phyloP scores from a whole-genome alignment of 257 asterid species.

The Thymus quinquecostatus region DNA sequence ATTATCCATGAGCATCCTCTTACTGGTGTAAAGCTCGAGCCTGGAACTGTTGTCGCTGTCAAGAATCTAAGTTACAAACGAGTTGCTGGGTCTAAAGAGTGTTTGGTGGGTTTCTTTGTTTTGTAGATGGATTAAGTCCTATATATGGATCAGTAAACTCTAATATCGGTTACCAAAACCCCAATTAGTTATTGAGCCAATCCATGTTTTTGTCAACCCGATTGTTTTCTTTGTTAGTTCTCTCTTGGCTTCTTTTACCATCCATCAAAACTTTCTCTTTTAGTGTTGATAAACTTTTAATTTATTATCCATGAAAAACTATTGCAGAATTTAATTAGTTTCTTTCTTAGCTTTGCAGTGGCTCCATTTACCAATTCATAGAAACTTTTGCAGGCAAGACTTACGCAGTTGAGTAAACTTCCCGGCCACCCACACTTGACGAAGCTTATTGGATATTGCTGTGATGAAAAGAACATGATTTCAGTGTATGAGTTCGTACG shows the following conservation, averaged over 20 bases:
- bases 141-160: too few species aligned
- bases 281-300: too few species aligned
- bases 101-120: neutral
- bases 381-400: neutral
- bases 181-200: too few species aligned
- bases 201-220: too few species aligned
- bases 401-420: neutral
- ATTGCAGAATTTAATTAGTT: neutral
- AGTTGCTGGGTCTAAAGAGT: neutral
- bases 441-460: constrained; percentile 26
- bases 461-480: neutral
- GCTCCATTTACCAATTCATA: neutral
- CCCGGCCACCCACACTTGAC: constrained; percentile 18
- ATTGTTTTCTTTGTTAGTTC: too few species aligned
- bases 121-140: neutral
- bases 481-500: constrained; percentile 15
- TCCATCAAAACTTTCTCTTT: too few species aligned
- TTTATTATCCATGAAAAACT: too few species aligned
- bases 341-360: neutral
- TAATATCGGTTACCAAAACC: too few species aligned
- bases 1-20: constrained; percentile 2
- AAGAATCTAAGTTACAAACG: neutral
- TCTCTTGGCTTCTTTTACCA: too few species aligned
- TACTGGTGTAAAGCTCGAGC: constrained; percentile 9
- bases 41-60: constrained; percentile 28